Evolutionary conservation across 345 rosid species (phyloP), one percentile per base, ranked within the genome.

Genomic region (Gossypium anomalum): DNA sequence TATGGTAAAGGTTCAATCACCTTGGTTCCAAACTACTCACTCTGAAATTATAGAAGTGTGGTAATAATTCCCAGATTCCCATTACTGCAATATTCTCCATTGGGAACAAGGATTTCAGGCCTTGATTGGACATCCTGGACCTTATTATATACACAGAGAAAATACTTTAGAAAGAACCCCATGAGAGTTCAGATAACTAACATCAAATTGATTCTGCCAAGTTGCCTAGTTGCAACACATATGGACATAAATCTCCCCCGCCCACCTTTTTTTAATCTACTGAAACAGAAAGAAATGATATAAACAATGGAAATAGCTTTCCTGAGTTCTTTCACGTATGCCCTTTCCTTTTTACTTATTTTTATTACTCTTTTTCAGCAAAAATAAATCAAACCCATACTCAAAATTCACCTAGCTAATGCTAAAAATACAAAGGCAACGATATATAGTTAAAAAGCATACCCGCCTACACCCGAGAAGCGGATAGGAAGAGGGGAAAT

Each of bases 391-490:
- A 29, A 62, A 62, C 45, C 43, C 45, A 41, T 9, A 38, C 68
- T 17, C 48, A 63, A 38, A 63, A 38, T 38, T 63, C 23, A 9
- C 41, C 23, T 9, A 63, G 48, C 13, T 38, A 63, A 34, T 34
- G 47, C 47, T 38, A 38, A 63, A 23, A 65, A 3, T 3, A 9
- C 4, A 13, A 70, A 25, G 58, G 60, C 0, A 48, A 4, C 3
- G 1, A 6, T 52, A 9, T n/a, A 61, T 48, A 47, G 44, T 11
- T 52, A 65, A 71, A 67, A 45, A 12, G 74, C 77, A 80, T 87
- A 94, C 99, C 99, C 98, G 82, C 99, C 99, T 67, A 92, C 88
- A 70, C 99, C 98, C 43, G 94, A 80, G 84, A 92, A 91, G 29
- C 92, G 86, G 27, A 95, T 66, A 3, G 96, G 91, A 13, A 83